These are phyloP conservation scores for Quercus rubra DNA, from an alignment of 306 rosid genomes.

Conservation along the genomic window DNA sequence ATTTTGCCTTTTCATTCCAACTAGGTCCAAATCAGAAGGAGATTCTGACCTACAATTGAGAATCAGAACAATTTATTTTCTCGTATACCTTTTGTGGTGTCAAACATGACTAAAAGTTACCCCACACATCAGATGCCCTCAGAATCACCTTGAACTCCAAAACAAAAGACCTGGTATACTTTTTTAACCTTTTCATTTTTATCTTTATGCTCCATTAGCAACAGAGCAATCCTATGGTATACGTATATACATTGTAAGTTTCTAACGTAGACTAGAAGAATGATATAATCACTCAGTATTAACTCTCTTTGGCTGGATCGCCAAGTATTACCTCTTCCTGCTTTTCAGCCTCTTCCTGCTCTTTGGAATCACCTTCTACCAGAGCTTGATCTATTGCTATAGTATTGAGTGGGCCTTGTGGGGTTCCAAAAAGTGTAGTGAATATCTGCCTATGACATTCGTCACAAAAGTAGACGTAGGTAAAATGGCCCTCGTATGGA, in stretches of 20 bases:
- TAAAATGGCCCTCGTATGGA: constrained; percentile 96
- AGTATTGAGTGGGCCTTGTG: constrained; percentile 70
- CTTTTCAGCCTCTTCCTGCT: constrained; percentile 18
- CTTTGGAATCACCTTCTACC: constrained; percentile 32
- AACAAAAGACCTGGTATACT: not conserved
- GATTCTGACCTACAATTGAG: not conserved
- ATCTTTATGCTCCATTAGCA: constrained; percentile 22
- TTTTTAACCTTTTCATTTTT: not conserved
- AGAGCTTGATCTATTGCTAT: constrained; percentile 28
- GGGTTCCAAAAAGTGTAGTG: constrained; percentile 90
- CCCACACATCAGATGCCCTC: not conserved
- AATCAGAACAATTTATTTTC: constrained; percentile 4
- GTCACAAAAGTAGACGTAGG: constrained; percentile 82
- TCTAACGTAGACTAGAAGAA: constrained; percentile 14
- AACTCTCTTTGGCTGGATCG: constrained; percentile 27
- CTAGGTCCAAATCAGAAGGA: not conserved
- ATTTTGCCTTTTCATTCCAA: not conserved
- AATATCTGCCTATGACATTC: constrained; percentile 98
- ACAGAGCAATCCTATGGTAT: constrained; percentile 51
- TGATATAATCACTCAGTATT: not conserved
- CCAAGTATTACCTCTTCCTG: not conserved
- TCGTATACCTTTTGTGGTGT: not conserved
- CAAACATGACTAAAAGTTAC: not conserved
- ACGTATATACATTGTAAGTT: constrained; percentile 36
- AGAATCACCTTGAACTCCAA: not conserved